Evolutionary conservation across 257 asterid species (phyloP).

Genomic region (Oldenlandia corymbosa): DNA sequence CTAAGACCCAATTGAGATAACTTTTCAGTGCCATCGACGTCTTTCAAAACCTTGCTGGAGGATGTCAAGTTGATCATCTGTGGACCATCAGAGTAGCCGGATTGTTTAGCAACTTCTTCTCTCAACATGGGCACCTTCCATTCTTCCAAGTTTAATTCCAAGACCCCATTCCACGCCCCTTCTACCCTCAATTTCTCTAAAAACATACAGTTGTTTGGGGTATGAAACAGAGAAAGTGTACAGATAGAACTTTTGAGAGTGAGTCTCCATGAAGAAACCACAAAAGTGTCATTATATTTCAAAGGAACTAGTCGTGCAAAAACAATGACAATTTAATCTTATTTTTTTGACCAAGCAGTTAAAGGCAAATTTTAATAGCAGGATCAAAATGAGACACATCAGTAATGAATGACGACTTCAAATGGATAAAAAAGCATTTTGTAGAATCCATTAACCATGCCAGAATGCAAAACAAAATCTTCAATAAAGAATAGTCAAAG

Average conservation of each 20-base stretch:
- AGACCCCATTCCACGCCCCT: slow-evolving; percentile 86
- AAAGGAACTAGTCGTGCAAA: no score
- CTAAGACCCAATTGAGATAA: slow-evolving; percentile 68
- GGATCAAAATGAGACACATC: no score
- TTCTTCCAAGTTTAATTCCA: slow-evolving; percentile 68
- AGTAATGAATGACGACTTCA: no score
- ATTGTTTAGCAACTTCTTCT: slow-evolving; percentile 63
- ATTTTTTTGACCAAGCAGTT: no score
- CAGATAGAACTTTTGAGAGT: no score
- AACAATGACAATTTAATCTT: no score
- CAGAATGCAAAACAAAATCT: no score
- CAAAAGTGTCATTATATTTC: no score
- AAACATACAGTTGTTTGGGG: slow-evolving; percentile 23
- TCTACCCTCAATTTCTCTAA: slow-evolving; percentile 65
- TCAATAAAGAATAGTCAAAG: no score
- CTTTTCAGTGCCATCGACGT: slow-evolving; percentile 59
- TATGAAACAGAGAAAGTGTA: neutral
- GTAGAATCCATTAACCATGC: no score
- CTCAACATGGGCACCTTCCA: slow-evolving; percentile 77
- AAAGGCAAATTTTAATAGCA: no score
- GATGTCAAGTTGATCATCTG: slow-evolving; percentile 57
- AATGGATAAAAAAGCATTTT: no score
- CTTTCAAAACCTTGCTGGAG: slow-evolving; percentile 61
- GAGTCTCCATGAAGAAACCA: neutral
- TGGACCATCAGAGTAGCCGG: slow-evolving; percentile 43